A percentile compares a stretch with the other conserved stretches of the same genome.
Evolutionary conservation across 352 stramenopile genomes (phyloP).

Genomic region (Globisporangium apiculatum): DNA sequence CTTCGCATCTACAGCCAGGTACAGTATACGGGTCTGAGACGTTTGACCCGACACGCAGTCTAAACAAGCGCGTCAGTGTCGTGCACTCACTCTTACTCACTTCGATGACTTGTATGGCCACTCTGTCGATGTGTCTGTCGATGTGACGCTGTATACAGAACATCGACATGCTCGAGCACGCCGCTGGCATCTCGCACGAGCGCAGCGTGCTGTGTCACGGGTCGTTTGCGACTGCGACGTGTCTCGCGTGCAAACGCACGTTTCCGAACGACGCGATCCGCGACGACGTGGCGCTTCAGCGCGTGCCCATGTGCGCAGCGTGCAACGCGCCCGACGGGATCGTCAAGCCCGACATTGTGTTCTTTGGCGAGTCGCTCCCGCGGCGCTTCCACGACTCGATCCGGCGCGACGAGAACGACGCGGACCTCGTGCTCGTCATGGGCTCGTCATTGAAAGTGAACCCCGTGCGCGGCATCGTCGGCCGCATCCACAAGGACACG

Average conservation of each 20-base stretch:
- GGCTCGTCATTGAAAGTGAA: constrained; percentile 97
- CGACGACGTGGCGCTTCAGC: constrained; percentile 67
- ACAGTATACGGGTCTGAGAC: neutral
- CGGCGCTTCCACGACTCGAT: constrained; percentile 86
- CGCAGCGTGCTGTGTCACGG: constrained; percentile 93
- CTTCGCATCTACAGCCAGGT: constrained; percentile 90
- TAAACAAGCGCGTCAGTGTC: too few relatives aligned
- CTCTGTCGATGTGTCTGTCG: too few relatives aligned
- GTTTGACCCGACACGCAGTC: too few relatives aligned
- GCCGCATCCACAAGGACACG: constrained; percentile 70
- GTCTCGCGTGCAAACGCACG: constrained; percentile 80
- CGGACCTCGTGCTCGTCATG: constrained; percentile 98
- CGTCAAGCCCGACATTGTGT: constrained; percentile 97
- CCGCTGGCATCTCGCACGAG: constrained; percentile 89
- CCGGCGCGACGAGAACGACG: constrained; percentile 70
- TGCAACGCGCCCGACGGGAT: constrained; percentile 83
- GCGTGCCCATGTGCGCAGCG: constrained; percentile 74
- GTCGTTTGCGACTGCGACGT: constrained; percentile 90
- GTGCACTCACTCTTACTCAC: neutral
- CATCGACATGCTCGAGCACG: constrained; percentile 97
- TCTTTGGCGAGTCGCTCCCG: constrained; percentile 95
- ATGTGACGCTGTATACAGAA: constrained; percentile 69
- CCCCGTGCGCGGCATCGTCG: constrained; percentile 89
- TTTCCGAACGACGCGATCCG: constrained; percentile 84
- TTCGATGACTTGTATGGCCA: neutral